phyloP scores from a whole-genome alignment of 2,329 filamentous ascomycete genomes.

The Allantophomopsis cytisporea region DNA sequence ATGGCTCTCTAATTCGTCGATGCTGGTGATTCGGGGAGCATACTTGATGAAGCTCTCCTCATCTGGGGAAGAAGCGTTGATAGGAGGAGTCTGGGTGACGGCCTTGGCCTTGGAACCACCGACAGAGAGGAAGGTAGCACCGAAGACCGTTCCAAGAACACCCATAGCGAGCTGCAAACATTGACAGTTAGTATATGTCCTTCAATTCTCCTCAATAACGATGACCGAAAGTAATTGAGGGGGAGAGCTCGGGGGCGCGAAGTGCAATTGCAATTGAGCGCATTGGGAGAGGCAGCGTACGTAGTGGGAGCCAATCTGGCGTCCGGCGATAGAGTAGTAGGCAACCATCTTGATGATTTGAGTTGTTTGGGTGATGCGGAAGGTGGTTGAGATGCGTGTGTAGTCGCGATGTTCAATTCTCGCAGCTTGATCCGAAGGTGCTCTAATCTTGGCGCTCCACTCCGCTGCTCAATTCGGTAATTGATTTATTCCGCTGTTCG shows the following conservation, averaged over 20 bases:
- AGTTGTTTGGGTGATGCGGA: slow-evolving; percentile 1
- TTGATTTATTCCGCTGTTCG: too few relatives aligned
- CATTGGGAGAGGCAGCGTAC: slow-evolving; percentile 10
- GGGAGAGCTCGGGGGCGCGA: not conserved
- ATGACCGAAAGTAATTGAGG: slow-evolving; percentile 2
- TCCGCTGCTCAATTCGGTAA: too few relatives aligned
- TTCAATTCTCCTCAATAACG: not conserved
- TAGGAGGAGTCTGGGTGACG: slow-evolving; percentile 14
- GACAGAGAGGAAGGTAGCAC: slow-evolving; percentile 5
- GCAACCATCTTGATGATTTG: slow-evolving; percentile 16
- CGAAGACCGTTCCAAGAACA: slow-evolving; percentile 11
- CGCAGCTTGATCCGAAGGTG: too few relatives aligned
- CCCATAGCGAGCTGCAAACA: slow-evolving; percentile 16
- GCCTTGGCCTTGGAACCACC: slow-evolving; percentile 14
- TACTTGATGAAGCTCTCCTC: slow-evolving; percentile 22
- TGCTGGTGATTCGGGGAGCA: slow-evolving; percentile 1
- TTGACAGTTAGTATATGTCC: slow-evolving; percentile 6
- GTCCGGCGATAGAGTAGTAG: slow-evolving; percentile 17
- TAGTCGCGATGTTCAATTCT: too few relatives aligned
- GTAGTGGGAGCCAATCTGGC: slow-evolving; percentile 19
- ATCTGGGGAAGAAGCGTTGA: slow-evolving; percentile 19
- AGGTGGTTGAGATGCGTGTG: too few relatives aligned
- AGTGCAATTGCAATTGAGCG: not conserved
- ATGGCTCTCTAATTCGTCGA: not conserved
- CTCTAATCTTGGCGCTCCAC: too few relatives aligned